Evolutionary conservation across 257 asterid genomes (phyloP).

Genomic region (Coffea canephora): DNA sequence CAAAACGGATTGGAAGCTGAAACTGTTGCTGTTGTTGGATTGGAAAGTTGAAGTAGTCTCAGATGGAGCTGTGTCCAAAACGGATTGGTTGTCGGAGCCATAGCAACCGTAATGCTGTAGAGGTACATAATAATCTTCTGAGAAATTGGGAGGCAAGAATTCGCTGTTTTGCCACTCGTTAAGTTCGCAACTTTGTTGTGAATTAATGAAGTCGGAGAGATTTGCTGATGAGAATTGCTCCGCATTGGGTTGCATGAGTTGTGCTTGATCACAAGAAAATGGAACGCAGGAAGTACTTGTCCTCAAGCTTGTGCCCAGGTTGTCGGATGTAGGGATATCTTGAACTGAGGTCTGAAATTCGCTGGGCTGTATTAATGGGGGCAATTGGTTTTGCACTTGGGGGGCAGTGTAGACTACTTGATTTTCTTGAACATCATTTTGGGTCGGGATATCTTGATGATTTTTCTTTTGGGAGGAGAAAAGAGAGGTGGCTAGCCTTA

Average conservation of each 20-base stretch:
- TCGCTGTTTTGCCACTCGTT: conserved; percentile 44
- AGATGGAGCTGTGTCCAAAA: conserved; percentile 35
- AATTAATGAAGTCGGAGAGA: conserved; percentile 21
- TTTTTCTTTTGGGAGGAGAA: conserved; percentile 39
- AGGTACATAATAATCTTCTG: conserved; percentile 34
- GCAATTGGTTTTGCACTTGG: conserved; percentile 27
- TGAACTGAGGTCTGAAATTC: conserved; percentile 40
- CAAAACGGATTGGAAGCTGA: conserved; percentile 58
- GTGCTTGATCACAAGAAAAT: conserved; percentile 24
- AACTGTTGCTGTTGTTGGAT: conserved; percentile 42
- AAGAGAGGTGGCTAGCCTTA: conserved; percentile 51
- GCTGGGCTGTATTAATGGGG: conserved; percentile 27
- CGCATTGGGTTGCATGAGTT: conserved; percentile 40
- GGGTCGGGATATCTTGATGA: conserved; percentile 25
- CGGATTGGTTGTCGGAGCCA: conserved; percentile 33
- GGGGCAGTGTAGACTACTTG: conserved; percentile 13
- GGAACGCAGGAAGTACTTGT: conserved; percentile 11
- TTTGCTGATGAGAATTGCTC: conserved; percentile 16
- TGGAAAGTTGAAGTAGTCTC: conserved; percentile 48
- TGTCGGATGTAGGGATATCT: conserved; percentile 21
- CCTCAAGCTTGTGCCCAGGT: conserved; percentile 13
- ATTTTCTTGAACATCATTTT: conserved; percentile 33
- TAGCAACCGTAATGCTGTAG: conserved; percentile 36
- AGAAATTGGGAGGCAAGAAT: conserved; percentile 15
- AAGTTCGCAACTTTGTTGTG: conserved; percentile 29